These are phyloP conservation scores for Stromatinia cepivora DNA, from an alignment of 2,329 filamentous ascomycete genomes.

Conservation along the genomic window DNA sequence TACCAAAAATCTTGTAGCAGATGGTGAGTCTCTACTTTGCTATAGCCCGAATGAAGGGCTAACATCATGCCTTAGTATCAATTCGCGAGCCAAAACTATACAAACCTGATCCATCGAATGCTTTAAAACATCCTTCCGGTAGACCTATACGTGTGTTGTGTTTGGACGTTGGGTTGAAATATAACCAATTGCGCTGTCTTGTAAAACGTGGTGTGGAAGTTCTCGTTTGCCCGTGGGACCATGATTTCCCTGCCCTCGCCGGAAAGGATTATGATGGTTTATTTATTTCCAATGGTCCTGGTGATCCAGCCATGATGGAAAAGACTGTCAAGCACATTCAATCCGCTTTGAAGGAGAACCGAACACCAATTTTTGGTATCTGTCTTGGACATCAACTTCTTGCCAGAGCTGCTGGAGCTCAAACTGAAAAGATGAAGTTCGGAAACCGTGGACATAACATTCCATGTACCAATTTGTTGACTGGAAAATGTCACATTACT, in stretches of 20 bases:
- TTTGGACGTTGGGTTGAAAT: constrained; percentile 97
- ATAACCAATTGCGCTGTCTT: constrained; percentile 94
- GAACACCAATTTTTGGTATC: constrained; percentile 91
- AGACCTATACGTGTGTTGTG: constrained; percentile 84
- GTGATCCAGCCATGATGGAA: constrained; percentile 85
- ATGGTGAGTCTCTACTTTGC: constrained; percentile 66
- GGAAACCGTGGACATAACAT: constrained; percentile 99
- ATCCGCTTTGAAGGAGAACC: constrained; percentile 72
- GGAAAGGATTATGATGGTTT: constrained; percentile 90
- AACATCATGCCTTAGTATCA: constrained; percentile 66
- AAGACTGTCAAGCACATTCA: constrained; percentile 78
- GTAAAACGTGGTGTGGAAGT: constrained; percentile 90
- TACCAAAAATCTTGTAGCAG: constrained; percentile 84
- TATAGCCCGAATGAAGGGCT: constrained; percentile 42
- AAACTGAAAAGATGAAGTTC: constrained; percentile 96
- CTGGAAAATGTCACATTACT: constrained; percentile 96
- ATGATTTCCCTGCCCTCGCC: constrained; percentile 77
- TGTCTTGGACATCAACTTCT: constrained; percentile 94
- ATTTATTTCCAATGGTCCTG: constrained; percentile 96
- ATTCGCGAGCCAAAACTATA: constrained; percentile 84
- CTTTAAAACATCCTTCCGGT: constrained; percentile 84
- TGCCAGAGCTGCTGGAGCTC: constrained; percentile 81
- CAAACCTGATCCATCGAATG: constrained; percentile 67
- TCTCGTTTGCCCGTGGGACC: constrained; percentile 92
- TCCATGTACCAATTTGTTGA: constrained; percentile 92